Evolutionary conservation across 352 stramenopile genomes (phyloP), one percentile per base, ranked within the genome.

Genomic region (Phytophthora pseudosyringae): DNA sequence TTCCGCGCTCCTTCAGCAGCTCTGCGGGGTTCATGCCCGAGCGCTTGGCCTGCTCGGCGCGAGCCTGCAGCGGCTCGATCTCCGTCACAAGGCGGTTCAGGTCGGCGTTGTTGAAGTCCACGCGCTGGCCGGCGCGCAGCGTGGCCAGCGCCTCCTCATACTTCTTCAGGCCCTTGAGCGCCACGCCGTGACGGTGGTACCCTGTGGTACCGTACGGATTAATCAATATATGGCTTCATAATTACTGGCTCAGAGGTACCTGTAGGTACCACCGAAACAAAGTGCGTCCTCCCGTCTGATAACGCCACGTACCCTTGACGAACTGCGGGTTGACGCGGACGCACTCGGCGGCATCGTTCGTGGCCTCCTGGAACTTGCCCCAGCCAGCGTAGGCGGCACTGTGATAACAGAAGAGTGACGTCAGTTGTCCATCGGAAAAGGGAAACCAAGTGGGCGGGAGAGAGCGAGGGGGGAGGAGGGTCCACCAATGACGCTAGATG

Each of bases 131-230:
- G 1, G 71, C 68, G 31, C 86, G 86, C 53, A 95, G 71, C 61
- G 84, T 91, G 16, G 75, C 83, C 39, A 95, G 71, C 54, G 87
- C 87, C 54, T 93, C 86, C 7, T 86, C 75, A 65, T 92, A 95
- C 70, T 89, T 80, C 61, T 91, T 82, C 35, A 98, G 65, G 8
- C 76, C 76, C 72, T 98, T 98, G 48, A 98, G 83, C 16, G 93
- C 95, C 12, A 97, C 86, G 35, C 92, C 96, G 44, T 98, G 81
- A 57, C 96, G 94, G 74, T 98, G 97, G 80, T 99, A 99, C 33
- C 56, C 82, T 90, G 51, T 7, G 47, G 36, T 47, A 65, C 33
- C 32, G 31, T 58, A 72, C 3, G 26, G 48, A 31, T 60, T 61
- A 61, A 60, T 61, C 44, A 52, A 21, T 41, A 44, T 29, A 67